Evolutionary conservation across 1,139 yeast species (phyloP).

Genomic region (Magnusiomyces ingens): DNA sequence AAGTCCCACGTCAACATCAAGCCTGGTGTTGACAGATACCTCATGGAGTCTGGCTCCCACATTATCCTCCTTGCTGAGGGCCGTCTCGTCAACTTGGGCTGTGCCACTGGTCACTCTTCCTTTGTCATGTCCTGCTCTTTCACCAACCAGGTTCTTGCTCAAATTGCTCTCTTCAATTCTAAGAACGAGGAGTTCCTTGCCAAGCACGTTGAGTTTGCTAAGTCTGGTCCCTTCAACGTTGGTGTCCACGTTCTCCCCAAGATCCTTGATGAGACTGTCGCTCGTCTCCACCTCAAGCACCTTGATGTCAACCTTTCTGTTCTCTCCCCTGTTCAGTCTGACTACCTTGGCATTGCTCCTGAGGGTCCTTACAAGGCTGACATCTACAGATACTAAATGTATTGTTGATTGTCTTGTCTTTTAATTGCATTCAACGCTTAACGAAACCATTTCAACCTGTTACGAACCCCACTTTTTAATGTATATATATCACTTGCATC

Average conservation of each 20-base stretch:
- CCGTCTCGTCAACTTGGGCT: constrained; percentile 98
- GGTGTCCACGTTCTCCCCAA: constrained; percentile 98
- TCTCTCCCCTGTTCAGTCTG: constrained; percentile 79
- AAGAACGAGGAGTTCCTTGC: constrained; percentile 73
- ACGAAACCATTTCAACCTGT: neutral
- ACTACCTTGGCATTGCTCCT: constrained; percentile 86
- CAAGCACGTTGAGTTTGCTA: constrained; percentile 82
- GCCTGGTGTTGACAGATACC: constrained; percentile 99
- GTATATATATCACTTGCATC: constrained; percentile 19
- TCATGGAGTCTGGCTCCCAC: constrained; percentile 87
- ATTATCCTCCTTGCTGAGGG: constrained; percentile 97
- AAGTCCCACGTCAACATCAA: constrained; percentile 89
- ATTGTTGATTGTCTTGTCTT: neutral
- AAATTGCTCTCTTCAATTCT: constrained; percentile 95
- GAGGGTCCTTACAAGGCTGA: constrained; percentile 99
- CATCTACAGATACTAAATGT: constrained; percentile 86
- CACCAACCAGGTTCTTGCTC: constrained; percentile 99
- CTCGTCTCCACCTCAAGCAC: constrained; percentile 94
- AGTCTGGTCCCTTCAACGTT: constrained; percentile 82
- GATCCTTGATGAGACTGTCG: constrained; percentile 98
- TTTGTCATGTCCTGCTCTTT: constrained; percentile 99
- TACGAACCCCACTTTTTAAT: constrained; percentile 4
- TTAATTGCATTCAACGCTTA: too few relatives aligned
- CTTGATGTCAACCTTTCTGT: constrained; percentile 85
- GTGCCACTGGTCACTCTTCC: constrained; percentile 99